A percentile compares a stretch with the other conserved stretches of the same genome.
Conservation (phyloP, 2,329 filamentous ascomycete species). For the Ascochyta fabae region DNA sequence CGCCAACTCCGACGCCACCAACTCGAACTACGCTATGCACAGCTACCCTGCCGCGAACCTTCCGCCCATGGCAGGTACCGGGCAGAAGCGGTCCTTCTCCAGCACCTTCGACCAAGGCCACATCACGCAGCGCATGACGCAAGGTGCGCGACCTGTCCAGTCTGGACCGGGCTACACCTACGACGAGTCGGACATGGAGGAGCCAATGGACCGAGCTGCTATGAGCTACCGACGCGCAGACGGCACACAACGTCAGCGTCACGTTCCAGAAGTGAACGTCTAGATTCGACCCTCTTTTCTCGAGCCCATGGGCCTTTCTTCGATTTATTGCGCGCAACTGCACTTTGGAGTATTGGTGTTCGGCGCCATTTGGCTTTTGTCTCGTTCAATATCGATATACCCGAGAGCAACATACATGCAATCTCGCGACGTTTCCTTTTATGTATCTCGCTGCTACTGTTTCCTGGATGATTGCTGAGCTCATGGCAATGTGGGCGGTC, state of each 20-base stretch:
- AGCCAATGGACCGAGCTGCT: slow-evolving; percentile 45
- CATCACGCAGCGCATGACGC: slow-evolving; percentile 52
- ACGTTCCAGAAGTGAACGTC: slow-evolving; percentile 43
- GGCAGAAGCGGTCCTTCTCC: slow-evolving; percentile 55
- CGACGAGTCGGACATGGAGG: slow-evolving; percentile 50
- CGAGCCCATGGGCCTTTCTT: slow-evolving; percentile 1
- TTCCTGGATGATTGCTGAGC: slow-evolving; percentile 7
- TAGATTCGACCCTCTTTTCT: slow-evolving; percentile 16
- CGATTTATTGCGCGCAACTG: slow-evolving; percentile 4
- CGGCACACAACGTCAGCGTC: slow-evolving; percentile 50
- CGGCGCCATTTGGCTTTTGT: slow-evolving; percentile 8
- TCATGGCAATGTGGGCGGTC: slow-evolving; percentile 4
- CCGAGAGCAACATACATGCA: slow-evolving; percentile 24
- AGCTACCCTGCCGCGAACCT: slow-evolving; percentile 39
- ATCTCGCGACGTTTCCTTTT: slow-evolving; percentile 19
- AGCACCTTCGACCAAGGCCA: slow-evolving; percentile 54
- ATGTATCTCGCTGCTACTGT: slow-evolving; percentile 8
- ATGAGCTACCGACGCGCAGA: slow-evolving; percentile 58
- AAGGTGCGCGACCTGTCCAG: slow-evolving; percentile 53
- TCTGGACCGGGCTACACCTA: slow-evolving; percentile 39
- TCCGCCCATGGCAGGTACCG: slow-evolving; percentile 30
- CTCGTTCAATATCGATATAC: slow-evolving; percentile 19
- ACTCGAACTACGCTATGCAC: slow-evolving; percentile 34
- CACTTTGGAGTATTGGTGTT: slow-evolving; percentile 23
- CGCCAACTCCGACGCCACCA: slow-evolving; percentile 39